Conservation (phyloP, 257 asterid species). For the Solanum tacnaense region DNA sequence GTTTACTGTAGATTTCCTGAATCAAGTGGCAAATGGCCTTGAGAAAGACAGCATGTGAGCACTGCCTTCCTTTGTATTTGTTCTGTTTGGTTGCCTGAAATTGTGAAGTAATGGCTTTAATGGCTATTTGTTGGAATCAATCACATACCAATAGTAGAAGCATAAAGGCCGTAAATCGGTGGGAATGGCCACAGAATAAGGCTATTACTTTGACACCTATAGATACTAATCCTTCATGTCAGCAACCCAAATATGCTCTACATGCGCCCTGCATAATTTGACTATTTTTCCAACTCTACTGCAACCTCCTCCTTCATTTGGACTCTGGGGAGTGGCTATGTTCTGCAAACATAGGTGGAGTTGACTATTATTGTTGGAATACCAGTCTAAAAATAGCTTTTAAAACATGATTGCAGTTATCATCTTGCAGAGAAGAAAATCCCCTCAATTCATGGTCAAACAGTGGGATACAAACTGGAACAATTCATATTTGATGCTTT, state of each 20-base stretch:
- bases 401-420: constrained; percentile 39
- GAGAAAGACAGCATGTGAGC: constrained; percentile 97
- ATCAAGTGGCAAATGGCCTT: constrained; percentile 90
- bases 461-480: constrained; percentile 76
- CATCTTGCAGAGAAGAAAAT: constrained; percentile 89
- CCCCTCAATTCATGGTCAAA: constrained; percentile 76
- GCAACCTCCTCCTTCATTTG: neutral
- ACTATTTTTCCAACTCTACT: neutral
- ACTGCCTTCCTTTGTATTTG: neutral
- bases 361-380: neutral
- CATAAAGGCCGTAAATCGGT: neutral
- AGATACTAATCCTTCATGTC: neutral
- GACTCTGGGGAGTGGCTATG: neutral
- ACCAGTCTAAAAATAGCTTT: neutral
- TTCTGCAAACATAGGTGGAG: neutral
- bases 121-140: neutral
- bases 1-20: constrained; percentile 86
- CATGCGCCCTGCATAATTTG: neutral
- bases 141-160: neutral
- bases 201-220: neutral
- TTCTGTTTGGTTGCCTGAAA: neutral
- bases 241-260: neutral
- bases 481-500: constrained; percentile 94
- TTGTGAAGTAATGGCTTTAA: neutral
- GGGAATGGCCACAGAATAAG: neutral